Evolutionary conservation across 1,284 basidiomycete genomes (phyloP).

Genomic region (Sutorius eximius): DNA sequence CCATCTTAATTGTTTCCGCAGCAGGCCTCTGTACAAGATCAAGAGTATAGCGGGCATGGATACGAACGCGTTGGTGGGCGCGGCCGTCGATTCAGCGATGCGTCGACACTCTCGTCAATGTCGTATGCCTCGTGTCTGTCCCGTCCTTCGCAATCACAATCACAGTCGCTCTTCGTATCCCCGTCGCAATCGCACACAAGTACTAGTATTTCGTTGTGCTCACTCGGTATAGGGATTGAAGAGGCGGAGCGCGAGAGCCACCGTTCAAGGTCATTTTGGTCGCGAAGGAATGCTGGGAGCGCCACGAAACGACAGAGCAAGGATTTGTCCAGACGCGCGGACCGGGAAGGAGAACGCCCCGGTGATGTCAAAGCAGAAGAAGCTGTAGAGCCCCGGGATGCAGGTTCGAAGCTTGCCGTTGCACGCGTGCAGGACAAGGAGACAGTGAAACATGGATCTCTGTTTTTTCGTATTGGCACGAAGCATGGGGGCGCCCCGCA

Average conservation of each 20-base stretch:
- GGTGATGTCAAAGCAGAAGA: background rate
- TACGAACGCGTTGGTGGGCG: background rate
- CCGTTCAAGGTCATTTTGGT: conserved; percentile 23
- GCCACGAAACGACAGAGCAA: conserved; percentile 9
- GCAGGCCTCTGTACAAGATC: conserved; percentile 8
- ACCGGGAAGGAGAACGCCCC: background rate
- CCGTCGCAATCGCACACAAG: conserved; percentile 22
- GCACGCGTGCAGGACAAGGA: conserved; percentile 3
- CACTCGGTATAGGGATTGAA: conserved; percentile 27
- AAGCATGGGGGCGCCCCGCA: conserved; percentile 8
- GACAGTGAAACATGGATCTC: conserved; percentile 13
- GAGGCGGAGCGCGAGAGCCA: conserved; percentile 25
- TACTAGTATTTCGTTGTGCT: conserved; percentile 20
- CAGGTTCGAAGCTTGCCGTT: background rate
- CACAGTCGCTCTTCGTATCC: conserved; percentile 14
- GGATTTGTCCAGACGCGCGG: background rate
- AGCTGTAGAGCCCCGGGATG: background rate
- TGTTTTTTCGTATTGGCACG: conserved; percentile 14
- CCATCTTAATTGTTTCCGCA: background rate
- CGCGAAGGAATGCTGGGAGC: conserved; percentile 15
- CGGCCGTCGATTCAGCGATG: conserved; percentile 23
- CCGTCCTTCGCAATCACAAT: conserved; percentile 20
- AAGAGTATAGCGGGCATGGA: background rate
- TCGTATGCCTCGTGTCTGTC: conserved; percentile 27
- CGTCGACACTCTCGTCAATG: conserved; percentile 16